Percentiles rank a stretch among this genome's conserved stretches.
Evolutionary conservation across 2,329 filamentous ascomycete species (phyloP).

Genomic region (Hawksworthiomyces lignivorus): DNA sequence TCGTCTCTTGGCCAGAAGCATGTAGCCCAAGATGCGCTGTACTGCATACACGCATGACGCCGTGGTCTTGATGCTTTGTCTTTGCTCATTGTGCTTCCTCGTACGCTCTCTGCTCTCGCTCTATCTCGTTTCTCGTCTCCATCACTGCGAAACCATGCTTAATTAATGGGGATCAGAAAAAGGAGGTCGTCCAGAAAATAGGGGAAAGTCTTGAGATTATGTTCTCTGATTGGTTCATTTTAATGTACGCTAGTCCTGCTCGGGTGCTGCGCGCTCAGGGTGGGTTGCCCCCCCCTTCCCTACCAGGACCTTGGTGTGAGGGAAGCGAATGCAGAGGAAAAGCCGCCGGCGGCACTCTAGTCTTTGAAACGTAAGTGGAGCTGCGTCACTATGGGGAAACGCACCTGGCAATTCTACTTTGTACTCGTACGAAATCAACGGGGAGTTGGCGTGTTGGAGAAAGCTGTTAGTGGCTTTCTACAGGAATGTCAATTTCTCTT

Average conservation of each 20-base stretch:
- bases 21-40: no score
- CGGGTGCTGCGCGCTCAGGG: background rate
- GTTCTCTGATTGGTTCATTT: background rate
- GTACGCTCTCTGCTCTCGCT: background rate
- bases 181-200: conserved; percentile 9
- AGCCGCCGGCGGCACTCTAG: background rate
- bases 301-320: background rate
- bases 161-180: conserved; percentile 5
- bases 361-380: conserved; percentile 13
- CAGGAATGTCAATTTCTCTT: no score
- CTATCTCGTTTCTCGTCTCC: background rate
- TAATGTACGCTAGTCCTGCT: background rate
- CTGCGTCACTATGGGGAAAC: conserved; percentile 9
- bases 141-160: conserved; percentile 3
- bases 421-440: no score
- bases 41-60: no score
- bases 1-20: no score
- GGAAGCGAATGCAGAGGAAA: background rate
- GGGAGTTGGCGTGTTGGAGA: no score
- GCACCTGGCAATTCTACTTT: conserved; percentile 9
- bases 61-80: no score
- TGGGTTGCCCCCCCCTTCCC: background rate
- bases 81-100: no score
- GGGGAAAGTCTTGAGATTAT: conserved; percentile 4
- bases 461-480: no score